Conservation (phyloP, 179 eudicot species). For the Dionaea muscipula region DNA sequence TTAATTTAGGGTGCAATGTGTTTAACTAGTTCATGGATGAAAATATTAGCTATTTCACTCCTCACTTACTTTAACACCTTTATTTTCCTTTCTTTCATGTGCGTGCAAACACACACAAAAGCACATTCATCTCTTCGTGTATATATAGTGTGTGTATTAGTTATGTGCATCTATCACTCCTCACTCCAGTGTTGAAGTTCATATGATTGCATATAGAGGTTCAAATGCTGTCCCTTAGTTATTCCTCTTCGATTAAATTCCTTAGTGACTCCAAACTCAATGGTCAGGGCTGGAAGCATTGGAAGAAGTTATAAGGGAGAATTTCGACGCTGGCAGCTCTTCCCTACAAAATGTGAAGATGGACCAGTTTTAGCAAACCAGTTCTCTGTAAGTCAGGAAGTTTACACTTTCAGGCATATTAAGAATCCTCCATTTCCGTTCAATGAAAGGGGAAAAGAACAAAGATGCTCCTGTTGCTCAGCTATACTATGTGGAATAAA, state of each 20-base stretch:
- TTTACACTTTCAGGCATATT: neutral
- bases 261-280: slow-evolving; percentile 9
- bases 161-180: no score
- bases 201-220: no score
- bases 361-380: slow-evolving; percentile 88
- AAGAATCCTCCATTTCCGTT: no score
- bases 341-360: slow-evolving; percentile 69
- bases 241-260: neutral
- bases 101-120: neutral
- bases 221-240: neutral
- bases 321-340: slow-evolving; percentile 87
- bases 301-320: slow-evolving; percentile 92
- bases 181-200: neutral
- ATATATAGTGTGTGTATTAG: no score
- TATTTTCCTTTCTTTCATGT: neutral
- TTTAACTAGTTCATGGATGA: neutral
- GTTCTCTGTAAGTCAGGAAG: slow-evolving; percentile 65
- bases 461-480: no score
- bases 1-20: neutral
- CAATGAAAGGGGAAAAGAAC: no score
- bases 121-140: neutral
- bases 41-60: neutral
- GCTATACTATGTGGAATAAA: no score
- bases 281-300: slow-evolving; percentile 87
- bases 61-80: neutral